phyloP scores from a whole-genome alignment of 495 filamentous ascomycete species.

The Cercophora newfieldiana region DNA sequence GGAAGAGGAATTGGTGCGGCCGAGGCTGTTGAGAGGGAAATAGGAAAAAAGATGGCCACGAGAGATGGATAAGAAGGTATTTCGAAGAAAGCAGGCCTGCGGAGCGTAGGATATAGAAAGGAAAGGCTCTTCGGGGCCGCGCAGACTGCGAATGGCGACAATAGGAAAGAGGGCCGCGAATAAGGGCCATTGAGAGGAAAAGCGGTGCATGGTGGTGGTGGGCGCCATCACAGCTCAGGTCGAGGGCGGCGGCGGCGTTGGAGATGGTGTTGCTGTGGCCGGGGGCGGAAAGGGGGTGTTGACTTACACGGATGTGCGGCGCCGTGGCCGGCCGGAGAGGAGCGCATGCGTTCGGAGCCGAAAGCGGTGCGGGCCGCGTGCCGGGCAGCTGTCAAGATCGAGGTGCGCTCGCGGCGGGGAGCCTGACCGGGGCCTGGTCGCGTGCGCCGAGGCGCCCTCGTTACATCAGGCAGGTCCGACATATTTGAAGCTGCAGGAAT shows the following conservation, averaged over 20 bases:
- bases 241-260: background rate
- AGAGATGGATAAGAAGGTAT: background rate
- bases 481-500: background rate
- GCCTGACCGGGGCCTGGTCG: background rate
- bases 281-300: background rate
- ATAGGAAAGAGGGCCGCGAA: background rate
- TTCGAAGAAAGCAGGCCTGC: background rate
- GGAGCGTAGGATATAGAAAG: background rate
- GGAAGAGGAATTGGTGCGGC: background rate
- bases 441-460: conserved; percentile 21
- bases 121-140: background rate
- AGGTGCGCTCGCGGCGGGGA: background rate
- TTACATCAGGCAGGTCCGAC: conserved; percentile 9
- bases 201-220: background rate
- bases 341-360: conserved; percentile 9
- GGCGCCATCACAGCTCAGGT: background rate
- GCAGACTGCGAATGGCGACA: background rate
- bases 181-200: background rate
- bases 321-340: conserved; percentile 10
- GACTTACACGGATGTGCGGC: conserved; percentile 28
- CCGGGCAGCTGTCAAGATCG: conserved; percentile 17
- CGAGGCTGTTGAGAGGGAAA: background rate
- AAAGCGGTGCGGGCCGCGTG: conserved; percentile 22
- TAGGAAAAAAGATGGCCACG: background rate
- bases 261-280: background rate